Evolutionary conservation across 805 yeast genomes (phyloP).

Genomic region (Yarrowia sp.): DNA sequence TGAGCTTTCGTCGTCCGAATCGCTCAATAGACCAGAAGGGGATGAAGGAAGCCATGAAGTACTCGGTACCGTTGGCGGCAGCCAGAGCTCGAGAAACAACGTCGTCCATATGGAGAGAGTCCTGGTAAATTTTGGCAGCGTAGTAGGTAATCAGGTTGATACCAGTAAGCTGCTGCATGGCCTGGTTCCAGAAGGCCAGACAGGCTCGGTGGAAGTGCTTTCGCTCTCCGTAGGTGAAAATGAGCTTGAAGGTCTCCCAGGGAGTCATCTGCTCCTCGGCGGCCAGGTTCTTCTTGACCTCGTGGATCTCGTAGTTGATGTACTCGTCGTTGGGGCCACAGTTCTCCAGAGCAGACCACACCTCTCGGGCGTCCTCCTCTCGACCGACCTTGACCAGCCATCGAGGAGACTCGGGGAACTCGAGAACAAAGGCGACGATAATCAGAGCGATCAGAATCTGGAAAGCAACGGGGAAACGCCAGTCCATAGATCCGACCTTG

Average conservation of each 20-base stretch:
- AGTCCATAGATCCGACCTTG: conserved; percentile 63
- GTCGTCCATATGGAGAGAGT: conserved; percentile 59
- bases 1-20: conserved; percentile 74
- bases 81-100: conserved; percentile 43
- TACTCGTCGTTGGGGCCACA: conserved; percentile 13
- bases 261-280: conserved; percentile 6
- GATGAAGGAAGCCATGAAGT: conserved; percentile 67
- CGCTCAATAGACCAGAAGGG: conserved; percentile 51
- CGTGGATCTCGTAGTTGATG: conserved; percentile 22
- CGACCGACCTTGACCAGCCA: conserved; percentile 74
- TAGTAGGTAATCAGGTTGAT: conserved; percentile 89
- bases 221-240: conserved; percentile 38
- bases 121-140: conserved; percentile 80
- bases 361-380: conserved; percentile 55
- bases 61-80: conserved; percentile 53
- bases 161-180: conserved; percentile 87
- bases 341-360: conserved; percentile 44
- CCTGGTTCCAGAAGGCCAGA: conserved; percentile 54
- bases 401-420: conserved; percentile 89
- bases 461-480: conserved; percentile 83
- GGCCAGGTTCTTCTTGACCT: conserved; percentile 28
- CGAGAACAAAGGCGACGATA: conserved; percentile 65
- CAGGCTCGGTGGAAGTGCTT: conserved; percentile 33
- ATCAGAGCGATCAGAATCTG: conserved; percentile 66
- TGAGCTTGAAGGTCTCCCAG: conserved; percentile 1